These are phyloP conservation scores for Hygrophorus pudorinus DNA, from an alignment of 768 basidiomycete genomes.

Conservation along the genomic window DNA sequence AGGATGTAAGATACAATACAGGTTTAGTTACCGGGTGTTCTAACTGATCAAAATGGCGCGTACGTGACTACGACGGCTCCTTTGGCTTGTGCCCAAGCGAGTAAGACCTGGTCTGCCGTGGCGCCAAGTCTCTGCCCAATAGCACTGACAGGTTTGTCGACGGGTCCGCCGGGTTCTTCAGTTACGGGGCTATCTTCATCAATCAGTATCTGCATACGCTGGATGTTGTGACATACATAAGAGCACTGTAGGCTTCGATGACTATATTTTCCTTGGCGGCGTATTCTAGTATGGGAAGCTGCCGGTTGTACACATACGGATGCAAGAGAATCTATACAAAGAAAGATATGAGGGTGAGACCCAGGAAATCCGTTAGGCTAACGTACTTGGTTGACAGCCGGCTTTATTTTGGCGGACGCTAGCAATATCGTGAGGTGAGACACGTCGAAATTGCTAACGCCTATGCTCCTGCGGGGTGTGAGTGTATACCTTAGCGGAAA, in stretches of 20 bases:
- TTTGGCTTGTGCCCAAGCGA: constrained; percentile 67
- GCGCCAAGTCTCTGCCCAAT: constrained; percentile 43
- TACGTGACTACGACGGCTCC: constrained; percentile 58
- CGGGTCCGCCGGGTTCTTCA: constrained; percentile 45
- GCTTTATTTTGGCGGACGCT: constrained; percentile 49
- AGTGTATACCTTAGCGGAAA: background rate
- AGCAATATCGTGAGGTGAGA: constrained; percentile 44
- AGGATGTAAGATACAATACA: background rate
- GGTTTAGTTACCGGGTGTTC: background rate
- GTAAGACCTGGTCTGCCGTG: constrained; percentile 54
- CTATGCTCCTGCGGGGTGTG: constrained; percentile 43
- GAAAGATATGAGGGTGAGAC: background rate
- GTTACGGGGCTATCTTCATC: constrained; percentile 44
- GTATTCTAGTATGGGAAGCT: constrained; percentile 48
- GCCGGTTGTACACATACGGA: constrained; percentile 53
- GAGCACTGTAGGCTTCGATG: constrained; percentile 62
- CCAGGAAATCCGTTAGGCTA: background rate
- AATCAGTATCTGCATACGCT: background rate
- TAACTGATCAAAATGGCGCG: constrained; percentile 1
- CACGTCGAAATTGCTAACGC: constrained; percentile 60
- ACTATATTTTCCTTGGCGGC: constrained; percentile 48
- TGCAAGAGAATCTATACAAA: constrained; percentile 49
- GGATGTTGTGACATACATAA: constrained; percentile 34
- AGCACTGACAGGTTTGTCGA: constrained; percentile 46
- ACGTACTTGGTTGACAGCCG: constrained; percentile 57